phyloP scores from a whole-genome alignment of 192 early-diverging fungal species.

The Gorgonomyces haynaldii region DNA sequence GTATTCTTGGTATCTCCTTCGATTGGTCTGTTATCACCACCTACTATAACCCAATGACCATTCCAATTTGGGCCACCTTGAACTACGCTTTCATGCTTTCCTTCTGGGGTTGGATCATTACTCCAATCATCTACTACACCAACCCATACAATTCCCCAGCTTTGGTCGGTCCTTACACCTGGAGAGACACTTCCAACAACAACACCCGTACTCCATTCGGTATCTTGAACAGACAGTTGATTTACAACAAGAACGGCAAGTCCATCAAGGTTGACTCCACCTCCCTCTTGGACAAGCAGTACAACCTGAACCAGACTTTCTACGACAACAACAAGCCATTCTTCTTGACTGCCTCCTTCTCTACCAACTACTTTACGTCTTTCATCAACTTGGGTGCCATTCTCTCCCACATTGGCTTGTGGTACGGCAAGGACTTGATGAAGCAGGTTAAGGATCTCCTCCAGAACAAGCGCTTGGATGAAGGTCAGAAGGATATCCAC shows the following conservation, averaged over 20 bases:
- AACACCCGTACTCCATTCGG: neutral
- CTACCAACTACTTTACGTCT: conserved; percentile 8
- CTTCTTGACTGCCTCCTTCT: conserved; percentile 4
- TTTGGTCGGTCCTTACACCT: neutral
- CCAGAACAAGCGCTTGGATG: neutral
- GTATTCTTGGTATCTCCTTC: conserved; percentile 43
- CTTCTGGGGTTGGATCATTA: conserved; percentile 16
- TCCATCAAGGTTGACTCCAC: no score
- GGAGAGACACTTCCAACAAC: no score
- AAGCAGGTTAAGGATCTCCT: conserved; percentile 1
- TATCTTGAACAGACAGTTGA: neutral
- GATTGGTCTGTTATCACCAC: conserved; percentile 41
- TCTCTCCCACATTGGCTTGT: conserved; percentile 13
- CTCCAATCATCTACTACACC: conserved; percentile 5
- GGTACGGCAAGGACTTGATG: conserved; percentile 15
- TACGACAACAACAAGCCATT: neutral
- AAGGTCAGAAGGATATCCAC: conserved; percentile 5
- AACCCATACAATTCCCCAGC: conserved; percentile 12
- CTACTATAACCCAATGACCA: conserved; percentile 33
- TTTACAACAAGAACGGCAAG: conserved; percentile 1
- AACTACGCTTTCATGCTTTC: conserved; percentile 10
- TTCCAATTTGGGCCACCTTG: conserved; percentile 14
- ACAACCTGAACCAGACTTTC: conserved; percentile 5
- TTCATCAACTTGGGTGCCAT: conserved; percentile 15
- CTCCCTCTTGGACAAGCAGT: neutral